These are phyloP conservation scores for Phytophthora boehmeriae DNA, from an alignment of 352 stramenopile genomes.

Conservation along the genomic window DNA sequence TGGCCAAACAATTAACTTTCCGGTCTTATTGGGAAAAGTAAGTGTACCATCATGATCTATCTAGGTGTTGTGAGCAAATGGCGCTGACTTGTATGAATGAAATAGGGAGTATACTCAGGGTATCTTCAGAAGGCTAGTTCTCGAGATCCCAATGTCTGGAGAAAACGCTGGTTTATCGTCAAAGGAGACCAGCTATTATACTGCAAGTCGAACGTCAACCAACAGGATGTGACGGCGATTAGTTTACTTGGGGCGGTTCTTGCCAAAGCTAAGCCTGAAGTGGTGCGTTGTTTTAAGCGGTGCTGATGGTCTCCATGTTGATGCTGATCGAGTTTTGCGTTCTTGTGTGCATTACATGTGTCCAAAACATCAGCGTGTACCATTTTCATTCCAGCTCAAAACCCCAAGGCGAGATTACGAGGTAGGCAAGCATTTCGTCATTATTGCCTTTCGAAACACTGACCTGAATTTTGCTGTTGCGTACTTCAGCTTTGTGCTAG, in stretches of 20 bases:
- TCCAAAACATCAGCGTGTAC: conserved; percentile 48
- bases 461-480: background rate
- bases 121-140: conserved; percentile 86
- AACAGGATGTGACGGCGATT: conserved; percentile 82
- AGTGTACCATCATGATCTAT: background rate
- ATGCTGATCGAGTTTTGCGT: conserved; percentile 9
- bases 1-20: conserved; percentile 64
- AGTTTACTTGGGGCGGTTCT: conserved; percentile 79
- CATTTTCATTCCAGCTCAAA: conserved; percentile 81
- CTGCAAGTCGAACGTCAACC: conserved; percentile 84
- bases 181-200: conserved; percentile 88
- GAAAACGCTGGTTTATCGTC: conserved; percentile 87
- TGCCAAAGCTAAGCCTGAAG: conserved; percentile 74
- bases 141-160: conserved; percentile 80
- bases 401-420: conserved; percentile 77
- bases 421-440: conserved; percentile 26
- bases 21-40: conserved; percentile 76
- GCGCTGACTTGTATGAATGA: conserved; percentile 2
- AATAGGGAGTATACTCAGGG: conserved; percentile 71
- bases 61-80: background rate
- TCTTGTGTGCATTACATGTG: background rate
- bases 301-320: background rate
- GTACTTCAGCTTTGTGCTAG: conserved; percentile 65
- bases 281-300: conserved; percentile 41
- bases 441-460: background rate